Percentiles rank a stretch among this genome's conserved stretches.
Evolutionary conservation across 495 filamentous ascomycete species (phyloP).

Genomic region (Penicillium cosmopolitanum): DNA sequence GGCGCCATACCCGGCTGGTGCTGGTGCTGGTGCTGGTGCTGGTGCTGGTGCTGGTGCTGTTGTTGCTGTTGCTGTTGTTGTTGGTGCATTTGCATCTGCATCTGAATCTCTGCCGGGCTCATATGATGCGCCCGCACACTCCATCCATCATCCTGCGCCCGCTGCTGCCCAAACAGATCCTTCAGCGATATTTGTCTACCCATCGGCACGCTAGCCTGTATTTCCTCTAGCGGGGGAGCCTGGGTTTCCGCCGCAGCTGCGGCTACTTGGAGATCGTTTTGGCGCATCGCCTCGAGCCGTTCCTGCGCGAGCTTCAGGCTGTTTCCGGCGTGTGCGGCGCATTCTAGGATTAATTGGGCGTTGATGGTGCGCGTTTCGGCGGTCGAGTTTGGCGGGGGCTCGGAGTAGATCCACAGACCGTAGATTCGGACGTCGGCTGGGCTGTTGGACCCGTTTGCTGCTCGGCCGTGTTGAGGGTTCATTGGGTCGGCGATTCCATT

Average conservation of each 20-base stretch:
- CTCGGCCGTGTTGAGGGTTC: conserved; percentile 15
- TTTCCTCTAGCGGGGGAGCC: conserved; percentile 35
- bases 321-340: conserved; percentile 53
- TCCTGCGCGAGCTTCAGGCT: conserved; percentile 49
- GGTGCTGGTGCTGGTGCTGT: conserved; percentile 15
- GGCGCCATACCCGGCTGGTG: conserved; percentile 21
- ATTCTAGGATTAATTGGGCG: conserved; percentile 57
- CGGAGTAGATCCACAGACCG: conserved; percentile 69
- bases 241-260: conserved; percentile 36
- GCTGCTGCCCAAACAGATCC: conserved; percentile 60
- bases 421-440: conserved; percentile 44
- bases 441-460: conserved; percentile 8
- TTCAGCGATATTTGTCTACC: conserved; percentile 56
- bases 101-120: conserved; percentile 21
- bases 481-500: conserved; percentile 23
- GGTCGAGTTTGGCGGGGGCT: conserved; percentile 57
- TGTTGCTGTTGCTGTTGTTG: conserved; percentile 16
- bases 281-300: conserved; percentile 43
- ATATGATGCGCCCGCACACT: conserved; percentile 51
- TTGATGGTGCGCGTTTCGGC: conserved; percentile 53
- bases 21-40: conserved; percentile 4
- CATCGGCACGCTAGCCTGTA: conserved; percentile 49
- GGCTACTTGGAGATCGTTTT: conserved; percentile 42
- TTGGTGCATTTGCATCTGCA: neutral
- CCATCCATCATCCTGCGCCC: conserved; percentile 55